Base-by-base conservation (phyloP, 2,329 filamentous ascomycete genomes). In the Aspergillus fijiensis region DNA sequence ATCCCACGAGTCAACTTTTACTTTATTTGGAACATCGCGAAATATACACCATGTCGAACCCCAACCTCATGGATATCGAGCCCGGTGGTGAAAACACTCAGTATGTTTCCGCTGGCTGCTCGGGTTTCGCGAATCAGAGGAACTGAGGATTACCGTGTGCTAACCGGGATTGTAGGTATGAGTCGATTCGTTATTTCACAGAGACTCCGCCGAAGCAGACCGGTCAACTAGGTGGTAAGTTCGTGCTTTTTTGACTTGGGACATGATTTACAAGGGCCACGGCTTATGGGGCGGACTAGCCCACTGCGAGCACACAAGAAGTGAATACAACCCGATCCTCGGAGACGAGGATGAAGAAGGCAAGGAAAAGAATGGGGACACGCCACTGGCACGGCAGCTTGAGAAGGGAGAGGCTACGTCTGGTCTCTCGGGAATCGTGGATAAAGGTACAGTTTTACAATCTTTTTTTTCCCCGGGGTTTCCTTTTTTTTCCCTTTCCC, bases 31-130 rank as follows among this genome's bases (percentile, higher is more conserved):
- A 49, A 31, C 16, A 19, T 4, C 48, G 14, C 19, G 21, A 49
- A 23, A 21, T 47, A 11, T n/a, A 29, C 42, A 65, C 21, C 10
- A 85, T 85, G 83, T 80, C 82, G 9, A 67, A 72, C 62, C 74
- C 77, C 19, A 80, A 81, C 63, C 76, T 87, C 48, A 83, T 88
- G 80, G 80, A 85, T 65, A 87, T 83, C 31, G 81, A 82, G 59
- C 78, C 79, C 19, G 86, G 86, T 68, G 86, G 86, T 65, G 84
- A 88, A 72, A 80, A 80, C 60, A 83, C 81, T 4, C 85, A 85
- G 81, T 85, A 78, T 57, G 76, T 55, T 5, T 5, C 19, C 54
- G 25, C 21, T 31, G 35, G 12, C 23, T 23, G 23, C 23, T 23
- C 23, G 2, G 47, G 27, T n/a, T 39, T 33, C 48, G 54, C 35